Evolutionary conservation across 2,329 filamentous ascomycete species (phyloP).

Genomic region (Fusarium miscanthi): DNA sequence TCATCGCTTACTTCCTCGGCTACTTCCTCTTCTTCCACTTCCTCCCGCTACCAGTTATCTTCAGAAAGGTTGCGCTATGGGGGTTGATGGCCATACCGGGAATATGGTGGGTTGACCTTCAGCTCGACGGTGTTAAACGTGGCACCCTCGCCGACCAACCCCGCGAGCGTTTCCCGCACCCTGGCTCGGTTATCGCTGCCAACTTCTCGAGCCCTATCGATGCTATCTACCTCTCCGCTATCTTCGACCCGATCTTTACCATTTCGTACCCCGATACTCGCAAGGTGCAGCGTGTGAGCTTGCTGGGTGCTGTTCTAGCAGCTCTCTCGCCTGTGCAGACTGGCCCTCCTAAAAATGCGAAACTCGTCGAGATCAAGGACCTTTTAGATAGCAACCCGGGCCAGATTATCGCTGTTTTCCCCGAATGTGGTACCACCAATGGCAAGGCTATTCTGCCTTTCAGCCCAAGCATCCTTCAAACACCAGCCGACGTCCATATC

Average conservation of each 20-base stretch:
- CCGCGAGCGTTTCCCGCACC: slow-evolving; percentile 78
- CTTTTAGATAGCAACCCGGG: slow-evolving; percentile 76
- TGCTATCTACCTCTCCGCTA: slow-evolving; percentile 90
- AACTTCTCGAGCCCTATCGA: slow-evolving; percentile 95
- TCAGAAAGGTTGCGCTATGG: slow-evolving; percentile 90
- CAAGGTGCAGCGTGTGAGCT: slow-evolving; percentile 79
- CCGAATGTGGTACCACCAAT: slow-evolving; percentile 94
- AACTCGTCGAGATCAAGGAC: slow-evolving; percentile 69
- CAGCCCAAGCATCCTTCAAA: slow-evolving; percentile 78
- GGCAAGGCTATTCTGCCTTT: slow-evolving; percentile 89
- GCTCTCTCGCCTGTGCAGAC: slow-evolving; percentile 72
- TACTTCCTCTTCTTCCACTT: slow-evolving; percentile 88
- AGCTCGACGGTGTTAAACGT: slow-evolving; percentile 95
- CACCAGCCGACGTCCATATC: slow-evolving; percentile 75
- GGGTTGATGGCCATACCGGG: slow-evolving; percentile 87
- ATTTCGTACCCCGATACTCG: slow-evolving; percentile 80
- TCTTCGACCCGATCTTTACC: slow-evolving; percentile 97
- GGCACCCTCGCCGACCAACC: slow-evolving; percentile 84
- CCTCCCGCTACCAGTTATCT: slow-evolving; percentile 71
- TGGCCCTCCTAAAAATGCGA: slow-evolving; percentile 57
- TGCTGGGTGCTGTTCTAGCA: slow-evolving; percentile 78
- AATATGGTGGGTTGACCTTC: slow-evolving; percentile 98
- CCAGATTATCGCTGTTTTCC: slow-evolving; percentile 86
- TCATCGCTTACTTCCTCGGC: slow-evolving; percentile 72
- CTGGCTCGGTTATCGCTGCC: slow-evolving; percentile 85